Base-by-base conservation (phyloP, 495 filamentous ascomycete species). In the Chlorociboria aeruginascens region DNA sequence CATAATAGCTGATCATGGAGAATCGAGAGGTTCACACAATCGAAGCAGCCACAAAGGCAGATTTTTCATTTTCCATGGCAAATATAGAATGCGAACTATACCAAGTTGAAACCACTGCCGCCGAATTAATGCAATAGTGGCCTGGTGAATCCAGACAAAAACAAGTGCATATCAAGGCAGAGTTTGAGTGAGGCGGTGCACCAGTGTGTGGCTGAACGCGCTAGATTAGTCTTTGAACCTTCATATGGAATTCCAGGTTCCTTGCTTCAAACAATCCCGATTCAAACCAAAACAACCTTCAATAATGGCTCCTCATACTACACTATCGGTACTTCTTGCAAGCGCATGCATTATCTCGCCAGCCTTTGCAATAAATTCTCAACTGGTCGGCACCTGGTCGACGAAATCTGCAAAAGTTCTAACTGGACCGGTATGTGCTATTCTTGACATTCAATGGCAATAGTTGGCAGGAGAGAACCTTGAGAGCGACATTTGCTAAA, bases 321-420 rank as follows among this genome's bases (percentile, higher is more conserved):
- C 61, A 52, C 51, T 50, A 13, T 60, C 55, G 25, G 40, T 67
- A 47, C 50, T 66, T 16, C 35, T 59, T 28, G 52, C 52, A 38
- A 52, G 57, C 48, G 53, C 55, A 8, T 41, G 43, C 50, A 40
- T 63, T 17, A 13, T 46, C 7, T 52, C 56, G 8, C 39, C 45
- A 6, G 12, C 60, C 14, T 63, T 58, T 12, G 67, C 61, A 29
- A 55, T 59, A 14, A 67, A 59, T 48, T 60, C 64, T 7, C 61
- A 78, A 46, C 66, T 87, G 30, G 71, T 77, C 17, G 85, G 85
- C 40, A 89, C 85, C 46, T 89, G 85, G 85, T 77, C 79, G 6
- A 82, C 79, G 25, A 89, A 89, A 65, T 84, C 81, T 34, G 74
- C 72, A 53, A 72, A 75, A 31, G 83, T 85, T 29, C 57, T 86